Evolutionary conservation across 345 rosid genomes (phyloP).

Genomic region (Hypericum androsaemum): DNA sequence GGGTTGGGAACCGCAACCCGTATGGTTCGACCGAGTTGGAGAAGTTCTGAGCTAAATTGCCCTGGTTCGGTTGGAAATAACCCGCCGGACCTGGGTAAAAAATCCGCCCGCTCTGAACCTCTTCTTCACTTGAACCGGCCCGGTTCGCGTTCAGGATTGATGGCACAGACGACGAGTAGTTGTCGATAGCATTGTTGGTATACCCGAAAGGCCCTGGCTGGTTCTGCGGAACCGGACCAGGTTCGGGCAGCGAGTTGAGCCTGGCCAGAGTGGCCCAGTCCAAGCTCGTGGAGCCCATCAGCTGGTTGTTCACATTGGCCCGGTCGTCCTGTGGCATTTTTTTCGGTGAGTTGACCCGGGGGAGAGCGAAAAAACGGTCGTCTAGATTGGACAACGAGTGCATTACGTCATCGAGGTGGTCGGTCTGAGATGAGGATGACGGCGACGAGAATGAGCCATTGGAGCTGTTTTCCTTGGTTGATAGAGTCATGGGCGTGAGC

Average conservation of each 20-base stretch:
- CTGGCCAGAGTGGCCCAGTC: constrained; percentile 78
- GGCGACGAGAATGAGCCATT: constrained; percentile 37
- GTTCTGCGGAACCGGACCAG: constrained; percentile 19
- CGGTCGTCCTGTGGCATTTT: constrained; percentile 4
- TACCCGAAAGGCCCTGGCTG: constrained; percentile 17
- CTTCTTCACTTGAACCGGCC: constrained; percentile 34
- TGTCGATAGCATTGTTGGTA: constrained; percentile 16
- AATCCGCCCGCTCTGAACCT: constrained; percentile 59
- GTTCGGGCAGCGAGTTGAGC: constrained; percentile 38
- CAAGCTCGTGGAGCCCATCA: constrained; percentile 32
- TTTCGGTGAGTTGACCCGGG: no score
- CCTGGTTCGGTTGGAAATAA: constrained; percentile 20
- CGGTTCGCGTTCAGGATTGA: constrained; percentile 6
- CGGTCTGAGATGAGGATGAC: constrained; percentile 41
- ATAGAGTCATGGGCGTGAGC: constrained; percentile 17
- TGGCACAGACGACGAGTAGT: constrained; percentile 26
- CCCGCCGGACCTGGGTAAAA: constrained; percentile 15
- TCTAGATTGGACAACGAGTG: constrained; percentile 59
- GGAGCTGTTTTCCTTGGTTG: constrained; percentile 58
- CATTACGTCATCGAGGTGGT: constrained; percentile 63
- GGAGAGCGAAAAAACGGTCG: constrained; percentile 8
- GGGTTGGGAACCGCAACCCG: constrained; percentile 46
- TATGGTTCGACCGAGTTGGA: constrained; percentile 38
- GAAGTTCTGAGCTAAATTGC: constrained; percentile 28
- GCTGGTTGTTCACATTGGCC: constrained; percentile 20